phyloP scores from a whole-genome alignment of 495 filamentous ascomycete species.

The Annulohypoxylon bovei region DNA sequence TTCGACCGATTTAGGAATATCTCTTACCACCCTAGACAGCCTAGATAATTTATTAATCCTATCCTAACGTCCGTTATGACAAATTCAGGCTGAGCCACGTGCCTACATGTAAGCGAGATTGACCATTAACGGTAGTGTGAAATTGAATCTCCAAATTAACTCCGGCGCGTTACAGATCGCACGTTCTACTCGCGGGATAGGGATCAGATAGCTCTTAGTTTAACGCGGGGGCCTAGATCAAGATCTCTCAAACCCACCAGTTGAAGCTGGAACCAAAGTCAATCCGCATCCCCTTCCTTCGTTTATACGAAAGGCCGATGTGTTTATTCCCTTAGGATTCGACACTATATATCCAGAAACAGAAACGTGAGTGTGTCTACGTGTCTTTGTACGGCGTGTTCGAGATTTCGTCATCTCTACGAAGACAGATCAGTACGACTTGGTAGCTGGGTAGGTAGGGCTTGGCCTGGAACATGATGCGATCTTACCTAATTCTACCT shows the following conservation, averaged over 20 bases:
- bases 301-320: neutral
- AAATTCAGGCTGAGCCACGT: neutral
- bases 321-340: neutral
- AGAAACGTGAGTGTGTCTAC: neutral
- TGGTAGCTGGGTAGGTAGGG: neutral
- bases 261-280: neutral
- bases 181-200: neutral
- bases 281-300: neutral
- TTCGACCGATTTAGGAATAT: neutral
- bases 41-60: neutral
- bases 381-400: neutral
- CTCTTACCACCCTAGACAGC: neutral
- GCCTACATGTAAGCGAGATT: neutral
- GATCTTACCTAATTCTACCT: neutral
- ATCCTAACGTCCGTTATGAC: neutral
- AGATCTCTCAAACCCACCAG: neutral
- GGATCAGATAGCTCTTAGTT: neutral
- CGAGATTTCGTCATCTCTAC: too few species aligned
- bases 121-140: neutral
- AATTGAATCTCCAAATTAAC: neutral
- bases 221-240: neutral
- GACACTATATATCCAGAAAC: neutral
- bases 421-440: neutral
- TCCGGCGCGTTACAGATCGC: neutral
- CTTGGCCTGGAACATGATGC: neutral